phyloP scores from a whole-genome alignment of 1,284 basidiomycete species.

The Termitomyces sp. region DNA sequence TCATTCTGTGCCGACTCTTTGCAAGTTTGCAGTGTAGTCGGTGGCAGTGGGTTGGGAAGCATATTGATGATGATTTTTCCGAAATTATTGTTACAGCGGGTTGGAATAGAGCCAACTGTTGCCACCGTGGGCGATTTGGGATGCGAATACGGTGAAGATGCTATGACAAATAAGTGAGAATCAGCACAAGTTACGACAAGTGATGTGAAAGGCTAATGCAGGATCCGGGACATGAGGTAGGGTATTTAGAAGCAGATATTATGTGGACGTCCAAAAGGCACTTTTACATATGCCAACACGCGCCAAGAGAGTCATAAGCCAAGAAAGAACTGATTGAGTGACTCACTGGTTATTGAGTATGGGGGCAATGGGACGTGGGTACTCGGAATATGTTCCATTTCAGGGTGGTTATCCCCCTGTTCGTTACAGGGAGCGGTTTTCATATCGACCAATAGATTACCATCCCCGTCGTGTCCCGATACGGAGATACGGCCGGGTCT shows the following conservation, averaged over 20 bases:
- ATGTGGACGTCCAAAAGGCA: background rate
- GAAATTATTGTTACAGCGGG: slow-evolving; percentile 9
- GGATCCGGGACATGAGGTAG: background rate
- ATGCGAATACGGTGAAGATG: background rate
- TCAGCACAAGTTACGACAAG: slow-evolving; percentile 2
- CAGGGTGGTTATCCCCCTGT: background rate
- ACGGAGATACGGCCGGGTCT: background rate
- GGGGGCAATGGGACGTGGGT: slow-evolving; percentile 3
- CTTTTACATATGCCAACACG: background rate
- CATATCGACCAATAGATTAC: slow-evolving; percentile 7
- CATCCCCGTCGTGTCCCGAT: slow-evolving; percentile 8
- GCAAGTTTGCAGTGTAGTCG: slow-evolving; percentile 1
- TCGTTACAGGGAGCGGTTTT: background rate
- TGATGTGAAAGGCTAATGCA: background rate
- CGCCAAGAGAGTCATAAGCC: background rate
- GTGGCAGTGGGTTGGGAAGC: slow-evolving; percentile 13
- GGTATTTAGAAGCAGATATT: background rate
- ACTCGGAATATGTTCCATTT: slow-evolving; percentile 2
- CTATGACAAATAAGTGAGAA: background rate
- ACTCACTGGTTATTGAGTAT: slow-evolving; percentile 9
- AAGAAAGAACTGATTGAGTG: background rate
- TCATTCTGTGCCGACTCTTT: background rate
- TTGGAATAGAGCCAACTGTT: background rate
- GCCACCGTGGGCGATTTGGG: background rate
- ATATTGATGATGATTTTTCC: slow-evolving; percentile 19